Conservation (phyloP, 805 yeast species). For the Candida patagonica region DNA sequence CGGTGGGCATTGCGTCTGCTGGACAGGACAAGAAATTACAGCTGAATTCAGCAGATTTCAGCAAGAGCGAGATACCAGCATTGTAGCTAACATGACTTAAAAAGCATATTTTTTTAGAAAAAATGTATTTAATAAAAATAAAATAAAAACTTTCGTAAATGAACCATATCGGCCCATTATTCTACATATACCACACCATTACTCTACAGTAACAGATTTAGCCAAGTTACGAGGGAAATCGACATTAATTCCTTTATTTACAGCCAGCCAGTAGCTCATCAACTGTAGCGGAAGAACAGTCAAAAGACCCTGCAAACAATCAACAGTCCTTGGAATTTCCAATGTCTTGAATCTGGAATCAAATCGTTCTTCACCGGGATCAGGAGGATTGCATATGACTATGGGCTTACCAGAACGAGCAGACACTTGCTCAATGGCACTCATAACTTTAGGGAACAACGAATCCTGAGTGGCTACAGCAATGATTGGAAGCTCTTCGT, state of each 20-base stretch:
- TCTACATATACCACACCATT: slow-evolving; percentile 18
- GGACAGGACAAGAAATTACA: slow-evolving; percentile 93
- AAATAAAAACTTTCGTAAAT: not conserved
- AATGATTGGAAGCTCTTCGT: slow-evolving; percentile 85
- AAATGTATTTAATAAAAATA: not conserved
- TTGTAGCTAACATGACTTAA: not conserved
- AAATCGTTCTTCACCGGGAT: slow-evolving; percentile 42
- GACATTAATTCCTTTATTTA: slow-evolving; percentile 88
- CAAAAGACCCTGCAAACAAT: slow-evolving; percentile 92
- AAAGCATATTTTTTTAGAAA: not conserved
- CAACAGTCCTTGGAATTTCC: slow-evolving; percentile 92
- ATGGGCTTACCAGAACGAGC: slow-evolving; percentile 98
- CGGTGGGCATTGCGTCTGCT: slow-evolving; percentile 80
- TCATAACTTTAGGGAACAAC: slow-evolving; percentile 89
- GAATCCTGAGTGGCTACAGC: slow-evolving; percentile 96
- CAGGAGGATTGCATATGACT: slow-evolving; percentile 66
- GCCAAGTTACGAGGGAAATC: slow-evolving; percentile 99
- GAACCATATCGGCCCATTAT: not conserved
- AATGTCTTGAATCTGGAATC: slow-evolving; percentile 40
- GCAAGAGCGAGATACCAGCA: slow-evolving; percentile 1
- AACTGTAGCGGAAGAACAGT: slow-evolving; percentile 92
- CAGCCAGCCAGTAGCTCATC: slow-evolving; percentile 95
- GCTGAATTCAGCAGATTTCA: slow-evolving; percentile 40
- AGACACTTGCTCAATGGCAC: slow-evolving; percentile 91
- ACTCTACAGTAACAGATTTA: slow-evolving; percentile 95